Conservation (phyloP, 306 rosid species). For the Cucumis melo region DNA sequence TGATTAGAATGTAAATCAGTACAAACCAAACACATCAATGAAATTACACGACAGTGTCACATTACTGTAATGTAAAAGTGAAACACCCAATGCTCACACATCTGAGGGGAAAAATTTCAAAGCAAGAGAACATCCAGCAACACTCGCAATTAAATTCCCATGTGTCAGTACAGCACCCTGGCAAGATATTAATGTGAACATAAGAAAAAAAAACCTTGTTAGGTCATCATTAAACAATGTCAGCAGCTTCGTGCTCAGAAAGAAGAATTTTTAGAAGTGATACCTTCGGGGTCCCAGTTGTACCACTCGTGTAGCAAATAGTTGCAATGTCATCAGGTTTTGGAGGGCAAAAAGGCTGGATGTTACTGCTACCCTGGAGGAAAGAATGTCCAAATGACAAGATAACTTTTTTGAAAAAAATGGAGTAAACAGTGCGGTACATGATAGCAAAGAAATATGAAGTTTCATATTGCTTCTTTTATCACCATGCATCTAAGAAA, state of each 20-base stretch:
- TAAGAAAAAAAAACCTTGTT: conserved; percentile 2
- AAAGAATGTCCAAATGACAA: conserved; percentile 15
- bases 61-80: background rate
- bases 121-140: conserved; percentile 52
- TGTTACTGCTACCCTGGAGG: conserved; percentile 59
- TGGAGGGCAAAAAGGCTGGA: conserved; percentile 72
- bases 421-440: background rate
- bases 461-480: background rate
- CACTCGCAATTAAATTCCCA: conserved; percentile 73
- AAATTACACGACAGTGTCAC: background rate
- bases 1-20: conserved; percentile 18
- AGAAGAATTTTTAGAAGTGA: conserved; percentile 5
- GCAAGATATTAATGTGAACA: conserved; percentile 21
- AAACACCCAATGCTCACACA: conserved; percentile 41
- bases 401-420: background rate
- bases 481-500: background rate
- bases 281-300: conserved; percentile 99
- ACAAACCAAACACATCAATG: conserved; percentile 11
- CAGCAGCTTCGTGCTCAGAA: conserved; percentile 6
- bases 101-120: conserved; percentile 62
- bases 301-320: conserved; percentile 96
- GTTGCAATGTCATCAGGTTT: conserved; percentile 79
- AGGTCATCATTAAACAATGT: background rate
- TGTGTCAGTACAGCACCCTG: conserved; percentile 93
- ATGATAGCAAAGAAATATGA: background rate